phyloP scores from a whole-genome alignment of 768 basidiomycete genomes.

The Lentinula sp. region DNA sequence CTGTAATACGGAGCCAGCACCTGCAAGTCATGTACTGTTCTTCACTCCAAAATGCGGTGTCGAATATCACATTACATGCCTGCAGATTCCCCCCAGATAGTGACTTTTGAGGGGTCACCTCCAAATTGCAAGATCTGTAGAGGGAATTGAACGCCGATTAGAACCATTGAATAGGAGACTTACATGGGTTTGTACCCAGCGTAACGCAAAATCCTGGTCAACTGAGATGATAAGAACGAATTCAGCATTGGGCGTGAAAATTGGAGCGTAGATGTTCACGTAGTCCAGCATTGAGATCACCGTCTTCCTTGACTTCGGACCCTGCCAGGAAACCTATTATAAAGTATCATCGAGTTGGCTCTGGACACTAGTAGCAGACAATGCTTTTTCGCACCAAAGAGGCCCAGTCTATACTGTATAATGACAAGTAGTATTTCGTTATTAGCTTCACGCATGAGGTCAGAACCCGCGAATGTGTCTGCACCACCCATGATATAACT shows the following conservation, averaged over 20 bases:
- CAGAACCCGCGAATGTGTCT: slow-evolving; percentile 11
- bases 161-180: neutral
- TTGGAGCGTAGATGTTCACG: slow-evolving; percentile 14
- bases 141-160: neutral
- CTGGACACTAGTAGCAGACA: neutral
- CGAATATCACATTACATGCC: slow-evolving; percentile 9
- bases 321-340: slow-evolving; percentile 23
- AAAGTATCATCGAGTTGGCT: neutral
- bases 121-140: slow-evolving; percentile 26
- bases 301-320: slow-evolving; percentile 19
- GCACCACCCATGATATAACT: slow-evolving; percentile 20
- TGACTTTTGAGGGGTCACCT: slow-evolving; percentile 25
- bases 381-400: slow-evolving; percentile 15
- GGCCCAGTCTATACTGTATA: slow-evolving; percentile 28
- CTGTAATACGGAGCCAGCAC: slow-evolving; percentile 26
- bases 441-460: slow-evolving; percentile 18
- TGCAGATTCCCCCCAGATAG: slow-evolving; percentile 30
- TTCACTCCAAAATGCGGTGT: neutral
- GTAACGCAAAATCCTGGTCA: slow-evolving; percentile 26
- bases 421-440: slow-evolving; percentile 19
- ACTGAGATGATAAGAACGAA: slow-evolving; percentile 12
- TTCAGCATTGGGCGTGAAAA: neutral
- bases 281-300: slow-evolving; percentile 27
- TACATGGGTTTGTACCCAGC: slow-evolving; percentile 30
- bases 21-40: neutral